Base-by-base conservation (phyloP, 192 early-diverging fungal genomes). In the Rhizoclosmatium globosum region DNA sequence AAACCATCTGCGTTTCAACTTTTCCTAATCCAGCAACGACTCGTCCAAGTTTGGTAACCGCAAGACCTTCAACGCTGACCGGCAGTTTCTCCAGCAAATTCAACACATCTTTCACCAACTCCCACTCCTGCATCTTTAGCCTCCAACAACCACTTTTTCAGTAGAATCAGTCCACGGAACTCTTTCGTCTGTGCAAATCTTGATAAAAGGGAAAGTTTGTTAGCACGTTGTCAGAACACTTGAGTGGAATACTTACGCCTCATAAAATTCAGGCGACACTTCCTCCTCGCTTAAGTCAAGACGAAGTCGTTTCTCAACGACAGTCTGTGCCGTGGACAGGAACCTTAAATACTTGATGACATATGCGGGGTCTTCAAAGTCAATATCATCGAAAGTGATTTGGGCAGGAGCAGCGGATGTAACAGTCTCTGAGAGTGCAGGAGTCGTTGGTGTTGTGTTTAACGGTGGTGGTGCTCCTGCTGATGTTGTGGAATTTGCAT, bases 191-290 rank as follows among this genome's bases (percentile, higher is more conserved):
- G 72, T 9, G 72, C 72, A 6, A 74, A 42, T 4, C 72, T 74
- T 17, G 11, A 42, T 17, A 7, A 11, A 23, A 9, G 38, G 19
- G 1, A 60, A 62, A 74, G 44, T 4, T 17, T 6, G 23, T 17
- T 2, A 23, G 17, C 6, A 53, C 9, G 50, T 17, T 7, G 50
- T 53, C 17, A 68, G 13, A 41, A 47, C 66, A 41, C 23, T 19
- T 68, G 19, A n/a, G 38, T 48, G 9, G 15, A 23, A 43, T 39
- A 39, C 46, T 17, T 47, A 74, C 72, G 58, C 61, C 46, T 74
- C 58, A 74, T 74, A 74, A 62, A 74, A 74, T 44, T 60, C 72
- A 19, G 7, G 58, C 11, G 72, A 62, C 17, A 74, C 72, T 11
- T 21, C 59, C 21, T 21, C 3, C 13, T 48, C 72, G 11, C 46